Evolutionary conservation across 768 basidiomycete species (phyloP), one percentile per base, ranked within the genome.

Genomic region (Leccinum subgranulosum): DNA sequence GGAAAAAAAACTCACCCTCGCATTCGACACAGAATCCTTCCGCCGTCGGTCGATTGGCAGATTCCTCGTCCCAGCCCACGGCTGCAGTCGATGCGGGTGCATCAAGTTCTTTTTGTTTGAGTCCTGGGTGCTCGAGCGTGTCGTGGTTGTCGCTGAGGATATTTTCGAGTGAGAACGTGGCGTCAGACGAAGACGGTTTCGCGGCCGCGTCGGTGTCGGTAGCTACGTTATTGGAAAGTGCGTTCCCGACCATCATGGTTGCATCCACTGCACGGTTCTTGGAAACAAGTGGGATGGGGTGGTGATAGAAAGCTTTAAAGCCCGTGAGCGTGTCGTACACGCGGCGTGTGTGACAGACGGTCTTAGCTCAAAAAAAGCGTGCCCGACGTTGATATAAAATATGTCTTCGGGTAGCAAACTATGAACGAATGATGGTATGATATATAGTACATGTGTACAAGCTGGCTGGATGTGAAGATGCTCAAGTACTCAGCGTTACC

Each of bases 1-100:
- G n/a, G 45, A 14, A 3, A 33, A 3, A 33, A 46, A 19, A 64
- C 74, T 64, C 59, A 91, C 92, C 92, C 83, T 94, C 92, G 68
- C 92, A 93, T 71, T 94, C 92, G 53, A 92, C 71, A 60, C 92
- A 94, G 66, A 78, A 87, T 0, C 89, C 90, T 53, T 89, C 85
- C 11, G 75, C 71, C 14, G 77, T 74, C 9, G 79, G 75, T 41
- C 72, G 77, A 56, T 71, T 69, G 0, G 69, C 66, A 11, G 76
- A 75, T 69, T 88, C 87, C 63, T 90, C 86, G 56, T 89, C 86
- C 86, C 86, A 87, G 12, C 85, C 87, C 39, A 76, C 76, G 10
- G 77, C 74, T 25, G 77, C 70, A 9, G 39, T 41, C 21, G 71
- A 65, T 34, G 74, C 72, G 53, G 70, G 67, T 7, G 66, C 62